These are phyloP conservation scores for Suhomyces panamericanus DNA, from an alignment of 1,139 yeast genomes.

Conservation along the genomic window DNA sequence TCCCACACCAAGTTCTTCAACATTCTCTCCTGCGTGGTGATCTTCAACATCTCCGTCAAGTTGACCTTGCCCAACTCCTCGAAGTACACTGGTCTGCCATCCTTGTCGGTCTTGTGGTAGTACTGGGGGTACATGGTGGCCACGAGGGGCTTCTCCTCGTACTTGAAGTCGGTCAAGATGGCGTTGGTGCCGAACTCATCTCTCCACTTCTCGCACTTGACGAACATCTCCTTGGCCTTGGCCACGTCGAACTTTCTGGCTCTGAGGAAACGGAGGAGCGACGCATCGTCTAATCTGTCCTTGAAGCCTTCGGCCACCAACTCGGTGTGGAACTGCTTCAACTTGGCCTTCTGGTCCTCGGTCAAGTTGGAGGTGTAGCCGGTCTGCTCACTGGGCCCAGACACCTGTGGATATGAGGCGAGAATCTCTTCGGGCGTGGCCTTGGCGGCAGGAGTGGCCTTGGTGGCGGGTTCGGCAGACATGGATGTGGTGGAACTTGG, in stretches of 20 bases:
- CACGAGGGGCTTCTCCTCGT: constrained; percentile 85
- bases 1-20: constrained; percentile 95
- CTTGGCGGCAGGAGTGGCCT: constrained; percentile 5
- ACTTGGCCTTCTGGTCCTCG: constrained; percentile 60
- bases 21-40: constrained; percentile 96
- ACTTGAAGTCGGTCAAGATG: constrained; percentile 81
- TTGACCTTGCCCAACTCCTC: constrained; percentile 94
- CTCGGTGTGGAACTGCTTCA: constrained; percentile 58
- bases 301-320: constrained; percentile 66
- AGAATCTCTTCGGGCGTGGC: constrained; percentile 25
- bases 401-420: constrained; percentile 66
- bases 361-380: constrained; percentile 87
- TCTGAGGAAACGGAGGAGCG: constrained; percentile 83
- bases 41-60: constrained; percentile 85
- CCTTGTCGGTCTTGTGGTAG: constrained; percentile 94
- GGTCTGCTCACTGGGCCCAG: constrained; percentile 58
- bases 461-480: constrained; percentile 7
- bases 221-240: constrained; percentile 79
- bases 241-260: constrained; percentile 91
- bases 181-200: constrained; percentile 82
- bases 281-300: constrained; percentile 84
- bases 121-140: constrained; percentile 93
- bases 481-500: not conserved
- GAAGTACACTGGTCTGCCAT: constrained; percentile 92
- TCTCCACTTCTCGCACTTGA: constrained; percentile 91